A percentile compares a stretch with the other conserved stretches of the same genome.
Conservation (phyloP, 2,329 filamentous ascomycete species). For the Fusarium drepaniforme region DNA sequence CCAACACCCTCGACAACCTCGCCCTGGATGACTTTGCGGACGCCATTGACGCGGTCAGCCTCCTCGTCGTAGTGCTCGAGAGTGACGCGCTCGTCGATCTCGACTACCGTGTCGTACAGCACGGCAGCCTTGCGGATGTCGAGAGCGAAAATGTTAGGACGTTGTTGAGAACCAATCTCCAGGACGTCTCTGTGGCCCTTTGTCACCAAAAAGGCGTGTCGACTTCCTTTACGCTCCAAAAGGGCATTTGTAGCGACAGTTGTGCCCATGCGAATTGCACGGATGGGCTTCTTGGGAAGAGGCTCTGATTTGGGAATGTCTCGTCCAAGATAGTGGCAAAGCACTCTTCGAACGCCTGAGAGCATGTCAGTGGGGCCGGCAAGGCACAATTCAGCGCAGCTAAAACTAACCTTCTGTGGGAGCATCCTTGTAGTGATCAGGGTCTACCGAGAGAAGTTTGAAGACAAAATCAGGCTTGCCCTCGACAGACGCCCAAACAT, state of each 20-base stretch:
- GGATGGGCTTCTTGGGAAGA: slow-evolving; percentile 53
- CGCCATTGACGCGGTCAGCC: slow-evolving; percentile 63
- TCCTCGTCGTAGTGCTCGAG: slow-evolving; percentile 80
- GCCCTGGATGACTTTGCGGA: slow-evolving; percentile 54
- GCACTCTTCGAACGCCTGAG: slow-evolving; percentile 21
- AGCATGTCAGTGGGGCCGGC: not conserved
- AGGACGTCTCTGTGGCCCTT: slow-evolving; percentile 79
- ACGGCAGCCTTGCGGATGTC: slow-evolving; percentile 76
- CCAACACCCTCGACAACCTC: slow-evolving; percentile 75
- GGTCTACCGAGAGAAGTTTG: slow-evolving; percentile 63
- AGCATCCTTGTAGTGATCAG: slow-evolving; percentile 78
- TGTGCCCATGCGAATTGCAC: slow-evolving; percentile 82
- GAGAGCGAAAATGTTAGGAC: slow-evolving; percentile 79
- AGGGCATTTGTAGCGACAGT: slow-evolving; percentile 79
- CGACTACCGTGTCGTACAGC: slow-evolving; percentile 76
- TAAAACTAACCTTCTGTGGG: slow-evolving; percentile 66
- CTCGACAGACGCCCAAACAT: slow-evolving; percentile 20
- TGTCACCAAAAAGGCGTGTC: slow-evolving; percentile 76
- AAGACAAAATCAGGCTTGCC: slow-evolving; percentile 19
- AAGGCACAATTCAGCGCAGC: not conserved
- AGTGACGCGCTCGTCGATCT: slow-evolving; percentile 79
- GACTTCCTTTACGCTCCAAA: slow-evolving; percentile 78
- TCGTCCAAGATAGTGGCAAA: slow-evolving; percentile 4
- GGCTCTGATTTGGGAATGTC: slow-evolving; percentile 46
- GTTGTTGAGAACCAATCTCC: slow-evolving; percentile 78